phyloP scores from a whole-genome alignment of 129 eudicot genomes.

The Flaveria robusta region DNA sequence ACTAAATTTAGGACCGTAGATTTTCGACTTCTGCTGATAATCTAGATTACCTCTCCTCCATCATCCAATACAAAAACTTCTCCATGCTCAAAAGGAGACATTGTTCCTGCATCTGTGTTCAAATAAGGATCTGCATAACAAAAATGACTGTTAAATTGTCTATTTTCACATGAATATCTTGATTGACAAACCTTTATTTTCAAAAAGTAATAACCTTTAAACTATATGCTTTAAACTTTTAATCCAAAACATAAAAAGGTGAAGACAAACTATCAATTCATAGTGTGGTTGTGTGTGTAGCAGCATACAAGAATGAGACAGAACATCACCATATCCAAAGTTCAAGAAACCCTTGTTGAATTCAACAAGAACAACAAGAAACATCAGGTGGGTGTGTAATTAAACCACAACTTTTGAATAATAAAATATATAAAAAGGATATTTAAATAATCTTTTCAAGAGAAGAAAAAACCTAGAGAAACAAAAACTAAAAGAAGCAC shows the following conservation, averaged over 20 bases:
- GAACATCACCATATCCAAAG: constrained; percentile 16
- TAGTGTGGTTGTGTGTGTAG: constrained; percentile 18
- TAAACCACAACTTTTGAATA: neutral
- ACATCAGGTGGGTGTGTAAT: neutral
- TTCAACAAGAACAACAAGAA: constrained; percentile 33
- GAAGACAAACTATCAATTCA: constrained; percentile 15
- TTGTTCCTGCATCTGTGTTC: constrained; percentile 98
- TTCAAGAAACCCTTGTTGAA: constrained; percentile 8
- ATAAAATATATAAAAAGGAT: neutral
- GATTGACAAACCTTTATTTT: neutral
- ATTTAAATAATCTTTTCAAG: neutral
- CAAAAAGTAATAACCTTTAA: constrained; percentile 17
- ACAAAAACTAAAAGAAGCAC: neutral
- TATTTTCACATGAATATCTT: neutral
- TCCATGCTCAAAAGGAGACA: constrained; percentile 99
- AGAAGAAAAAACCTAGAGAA: neutral
- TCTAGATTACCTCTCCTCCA: constrained; percentile 86
- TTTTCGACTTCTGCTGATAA: neutral
- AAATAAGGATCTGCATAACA: constrained; percentile 81
- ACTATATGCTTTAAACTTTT: constrained; percentile 4
- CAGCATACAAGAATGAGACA: constrained; percentile 28
- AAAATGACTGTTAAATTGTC: neutral
- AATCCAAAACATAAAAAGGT: constrained; percentile 23
- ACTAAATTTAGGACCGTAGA: neutral
- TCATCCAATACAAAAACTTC: constrained; percentile 95